A percentile compares a stretch with the other conserved stretches of the same genome.
phyloP scores from a whole-genome alignment of 257 asterid genomes.

The Solanum sejunctum region DNA sequence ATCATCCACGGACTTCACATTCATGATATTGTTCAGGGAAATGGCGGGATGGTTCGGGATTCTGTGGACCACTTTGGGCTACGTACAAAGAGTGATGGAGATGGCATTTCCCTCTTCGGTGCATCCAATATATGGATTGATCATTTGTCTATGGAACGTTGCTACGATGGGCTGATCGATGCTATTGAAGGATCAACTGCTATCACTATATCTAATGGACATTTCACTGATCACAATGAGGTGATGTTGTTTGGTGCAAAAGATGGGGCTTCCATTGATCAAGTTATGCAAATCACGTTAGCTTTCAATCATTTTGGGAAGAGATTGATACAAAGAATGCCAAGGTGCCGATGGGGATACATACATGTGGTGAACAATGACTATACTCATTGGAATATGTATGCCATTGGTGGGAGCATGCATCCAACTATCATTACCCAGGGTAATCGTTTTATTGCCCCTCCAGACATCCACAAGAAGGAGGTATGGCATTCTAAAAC shows the following conservation, averaged over 20 bases:
- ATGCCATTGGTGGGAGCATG: conserved; percentile 61
- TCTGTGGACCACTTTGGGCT: conserved; percentile 33
- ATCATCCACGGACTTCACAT: conserved; percentile 45
- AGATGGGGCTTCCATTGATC: conserved; percentile 21
- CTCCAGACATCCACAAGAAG: conserved; percentile 20
- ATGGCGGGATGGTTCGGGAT: conserved; percentile 45
- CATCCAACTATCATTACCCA: conserved; percentile 61
- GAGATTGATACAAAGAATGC: conserved; percentile 71
- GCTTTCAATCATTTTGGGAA: conserved; percentile 68
- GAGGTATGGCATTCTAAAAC: conserved; percentile 13
- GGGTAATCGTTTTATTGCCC: conserved; percentile 56
- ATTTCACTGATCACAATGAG: conserved; percentile 58
- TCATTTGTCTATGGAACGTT: conserved; percentile 40
- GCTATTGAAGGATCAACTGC: conserved; percentile 42
- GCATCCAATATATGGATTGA: conserved; percentile 54
- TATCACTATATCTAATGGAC: conserved; percentile 46
- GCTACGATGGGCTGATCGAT: conserved; percentile 46
- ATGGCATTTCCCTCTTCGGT: conserved; percentile 46
- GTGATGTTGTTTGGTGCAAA: conserved; percentile 53
- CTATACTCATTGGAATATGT: conserved; percentile 70
- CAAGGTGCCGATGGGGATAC: conserved; percentile 45
- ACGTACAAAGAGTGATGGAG: conserved; percentile 47
- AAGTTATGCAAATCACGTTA: conserved; percentile 47
- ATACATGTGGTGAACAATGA: conserved; percentile 64
- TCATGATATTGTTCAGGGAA: conserved; percentile 19